Conservation (phyloP, 441 rosid species). For the Pelargonium exstipulatum region DNA sequence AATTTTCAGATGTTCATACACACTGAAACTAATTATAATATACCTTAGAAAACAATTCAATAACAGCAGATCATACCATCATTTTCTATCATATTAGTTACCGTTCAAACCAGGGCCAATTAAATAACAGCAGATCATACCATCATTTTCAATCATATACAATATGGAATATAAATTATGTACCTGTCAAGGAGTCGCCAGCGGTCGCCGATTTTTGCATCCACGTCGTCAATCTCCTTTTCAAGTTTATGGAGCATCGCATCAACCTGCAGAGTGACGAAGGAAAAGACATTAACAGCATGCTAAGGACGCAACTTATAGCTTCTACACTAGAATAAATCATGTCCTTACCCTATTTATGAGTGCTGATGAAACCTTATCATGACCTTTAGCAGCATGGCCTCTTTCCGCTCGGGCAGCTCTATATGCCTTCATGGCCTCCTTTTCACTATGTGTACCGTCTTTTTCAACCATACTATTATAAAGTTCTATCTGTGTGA, state of each 20-base stretch:
- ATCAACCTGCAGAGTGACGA: conserved; percentile 47
- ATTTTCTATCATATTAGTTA: no score
- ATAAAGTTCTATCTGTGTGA: conserved; percentile 62
- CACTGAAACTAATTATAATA: not conserved
- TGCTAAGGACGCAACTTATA: not conserved
- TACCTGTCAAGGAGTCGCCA: conserved; percentile 84
- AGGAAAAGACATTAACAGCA: conserved; percentile 18
- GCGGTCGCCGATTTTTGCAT: conserved; percentile 67
- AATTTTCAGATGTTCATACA: not conserved
- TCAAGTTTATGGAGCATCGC: conserved; percentile 81
- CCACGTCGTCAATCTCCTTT: conserved; percentile 84
- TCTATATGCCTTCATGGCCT: conserved; percentile 58
- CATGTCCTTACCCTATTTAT: conserved; percentile 49
- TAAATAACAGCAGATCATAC: no score
- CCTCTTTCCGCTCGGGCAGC: conserved; percentile 64
- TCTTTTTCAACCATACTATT: conserved; percentile 67
- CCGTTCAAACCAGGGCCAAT: no score
- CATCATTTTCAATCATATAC: not conserved
- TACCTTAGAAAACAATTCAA: not conserved
- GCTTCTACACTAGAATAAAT: not conserved
- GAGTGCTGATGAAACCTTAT: conserved; percentile 70
- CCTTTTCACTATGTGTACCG: conserved; percentile 53
- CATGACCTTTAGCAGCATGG: conserved; percentile 34
- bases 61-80: not conserved
- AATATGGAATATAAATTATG: conserved; percentile 12